These are phyloP conservation scores for Penicillium polonicum DNA, from an alignment of 2,329 filamentous ascomycete species.

Conservation along the genomic window DNA sequence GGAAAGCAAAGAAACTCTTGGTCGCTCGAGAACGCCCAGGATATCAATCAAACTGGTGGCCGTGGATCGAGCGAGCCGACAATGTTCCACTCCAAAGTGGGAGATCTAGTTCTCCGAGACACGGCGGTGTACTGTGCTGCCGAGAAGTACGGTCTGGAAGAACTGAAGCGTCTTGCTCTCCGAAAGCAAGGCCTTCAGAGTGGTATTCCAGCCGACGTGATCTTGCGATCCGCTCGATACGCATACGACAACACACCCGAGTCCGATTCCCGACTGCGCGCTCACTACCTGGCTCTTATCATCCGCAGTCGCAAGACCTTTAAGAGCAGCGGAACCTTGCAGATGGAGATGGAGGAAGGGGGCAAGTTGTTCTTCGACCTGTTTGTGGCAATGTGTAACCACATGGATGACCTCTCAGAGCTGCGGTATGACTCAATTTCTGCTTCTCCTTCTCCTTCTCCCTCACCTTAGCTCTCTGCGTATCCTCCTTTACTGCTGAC, in stretches of 20 bases:
- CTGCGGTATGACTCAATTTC: conserved; percentile 62
- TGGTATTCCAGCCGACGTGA: conserved; percentile 87
- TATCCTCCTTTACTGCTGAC: conserved; percentile 22
- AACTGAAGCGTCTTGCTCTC: conserved; percentile 86
- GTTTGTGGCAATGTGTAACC: conserved; percentile 97
- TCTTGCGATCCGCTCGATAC: conserved; percentile 89
- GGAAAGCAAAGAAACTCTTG: conserved; percentile 84
- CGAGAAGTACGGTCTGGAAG: conserved; percentile 84
- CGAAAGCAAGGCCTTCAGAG: conserved; percentile 92
- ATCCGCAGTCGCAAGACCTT: conserved; percentile 97
- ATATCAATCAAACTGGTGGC: conserved; percentile 56
- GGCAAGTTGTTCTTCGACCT: conserved; percentile 97
- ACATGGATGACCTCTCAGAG: conserved; percentile 93
- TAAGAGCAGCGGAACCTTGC: conserved; percentile 97
- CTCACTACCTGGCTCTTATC: conserved; percentile 95
- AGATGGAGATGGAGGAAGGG: conserved; percentile 95
- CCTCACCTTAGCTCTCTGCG: conserved; percentile 10
- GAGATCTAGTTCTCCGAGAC: conserved; percentile 79
- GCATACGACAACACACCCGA: conserved; percentile 94
- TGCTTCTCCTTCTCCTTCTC: conserved; percentile 3
- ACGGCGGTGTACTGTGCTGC: conserved; percentile 93
- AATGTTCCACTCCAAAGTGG: conserved; percentile 72
- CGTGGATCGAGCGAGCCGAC: conserved; percentile 69
- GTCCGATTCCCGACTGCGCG: conserved; percentile 86
- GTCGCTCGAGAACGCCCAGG: conserved; percentile 75